Conservation (phyloP, 208 protist species). For the Leishmania braziliensis region DNA sequence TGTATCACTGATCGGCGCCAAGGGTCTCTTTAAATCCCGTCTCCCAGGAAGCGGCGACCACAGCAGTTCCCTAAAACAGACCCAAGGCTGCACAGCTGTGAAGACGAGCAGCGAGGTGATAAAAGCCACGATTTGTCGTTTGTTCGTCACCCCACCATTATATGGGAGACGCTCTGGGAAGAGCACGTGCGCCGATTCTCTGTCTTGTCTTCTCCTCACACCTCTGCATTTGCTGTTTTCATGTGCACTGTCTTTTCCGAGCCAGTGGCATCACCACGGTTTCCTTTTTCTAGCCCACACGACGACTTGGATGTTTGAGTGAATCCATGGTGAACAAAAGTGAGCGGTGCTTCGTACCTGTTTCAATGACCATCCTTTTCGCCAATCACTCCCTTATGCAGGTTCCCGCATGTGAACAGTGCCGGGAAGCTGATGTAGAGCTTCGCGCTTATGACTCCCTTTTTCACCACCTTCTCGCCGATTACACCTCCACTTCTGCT, state of each 20-base stretch:
- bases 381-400: no score
- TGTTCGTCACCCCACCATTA: rapidly evolving
- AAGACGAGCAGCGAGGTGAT: neutral
- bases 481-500: neutral
- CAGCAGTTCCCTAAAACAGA: neutral
- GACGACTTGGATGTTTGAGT: neutral
- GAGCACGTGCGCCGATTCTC: neutral
- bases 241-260: neutral
- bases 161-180: rapidly evolving
- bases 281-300: neutral
- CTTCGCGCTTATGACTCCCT: neutral
- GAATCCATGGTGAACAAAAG: neutral
- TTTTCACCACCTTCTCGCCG: neutral
- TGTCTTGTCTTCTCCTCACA: neutral
- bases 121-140: neutral
- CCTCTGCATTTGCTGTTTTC: neutral
- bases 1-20: neutral
- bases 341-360: neutral
- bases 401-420: neutral
- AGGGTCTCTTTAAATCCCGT: no score
- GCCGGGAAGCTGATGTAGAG: neutral
- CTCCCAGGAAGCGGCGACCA: neutral
- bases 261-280: neutral
- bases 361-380: neutral
- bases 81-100: neutral